Conservation (phyloP, 2,329 filamentous ascomycete genomes). For the Aspergillus latus region DNA sequence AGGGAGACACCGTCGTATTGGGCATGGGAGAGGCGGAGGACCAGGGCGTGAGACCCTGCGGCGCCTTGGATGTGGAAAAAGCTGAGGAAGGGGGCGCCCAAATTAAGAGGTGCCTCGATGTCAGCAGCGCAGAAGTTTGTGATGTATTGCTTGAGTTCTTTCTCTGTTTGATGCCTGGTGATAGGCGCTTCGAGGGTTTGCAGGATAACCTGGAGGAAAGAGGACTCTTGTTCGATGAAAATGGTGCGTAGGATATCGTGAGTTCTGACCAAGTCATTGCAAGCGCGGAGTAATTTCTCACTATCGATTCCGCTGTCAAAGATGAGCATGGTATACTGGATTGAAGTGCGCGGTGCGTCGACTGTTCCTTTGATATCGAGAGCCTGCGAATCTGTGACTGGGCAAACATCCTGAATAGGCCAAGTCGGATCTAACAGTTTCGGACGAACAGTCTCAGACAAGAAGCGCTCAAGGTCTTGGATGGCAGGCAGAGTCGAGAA, state of each 20-base stretch:
- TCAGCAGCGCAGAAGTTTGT: slow-evolving; percentile 53
- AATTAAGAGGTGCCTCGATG: slow-evolving; percentile 52
- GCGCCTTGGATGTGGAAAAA: slow-evolving; percentile 50
- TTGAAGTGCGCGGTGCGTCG: slow-evolving; percentile 59
- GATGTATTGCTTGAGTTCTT: slow-evolving; percentile 49
- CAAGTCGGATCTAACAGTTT: slow-evolving; percentile 50
- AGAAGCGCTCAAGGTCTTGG: slow-evolving; percentile 41
- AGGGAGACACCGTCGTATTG: slow-evolving; percentile 68
- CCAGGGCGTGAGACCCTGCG: slow-evolving; percentile 39
- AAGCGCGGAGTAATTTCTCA: slow-evolving; percentile 44
- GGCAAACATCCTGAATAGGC: slow-evolving; percentile 57
- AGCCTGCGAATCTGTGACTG: slow-evolving; percentile 58
- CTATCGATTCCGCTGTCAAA: slow-evolving; percentile 53
- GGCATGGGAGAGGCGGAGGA: slow-evolving; percentile 62
- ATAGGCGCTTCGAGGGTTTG: slow-evolving; percentile 50
- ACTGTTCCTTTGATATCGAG: slow-evolving; percentile 61
- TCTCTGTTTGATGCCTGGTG: slow-evolving; percentile 49
- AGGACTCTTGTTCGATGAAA: slow-evolving; percentile 55
- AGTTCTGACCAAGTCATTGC: slow-evolving; percentile 50
- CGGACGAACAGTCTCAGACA: slow-evolving; percentile 48
- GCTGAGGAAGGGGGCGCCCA: slow-evolving; percentile 59
- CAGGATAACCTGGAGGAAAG: slow-evolving; percentile 57
- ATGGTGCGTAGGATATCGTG: slow-evolving; percentile 66
- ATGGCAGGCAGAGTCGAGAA: slow-evolving; percentile 51
- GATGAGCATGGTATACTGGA: slow-evolving; percentile 64